Evolutionary conservation across 345 rosid genomes (phyloP).

Genomic region (Mallotus nudiflorus): DNA sequence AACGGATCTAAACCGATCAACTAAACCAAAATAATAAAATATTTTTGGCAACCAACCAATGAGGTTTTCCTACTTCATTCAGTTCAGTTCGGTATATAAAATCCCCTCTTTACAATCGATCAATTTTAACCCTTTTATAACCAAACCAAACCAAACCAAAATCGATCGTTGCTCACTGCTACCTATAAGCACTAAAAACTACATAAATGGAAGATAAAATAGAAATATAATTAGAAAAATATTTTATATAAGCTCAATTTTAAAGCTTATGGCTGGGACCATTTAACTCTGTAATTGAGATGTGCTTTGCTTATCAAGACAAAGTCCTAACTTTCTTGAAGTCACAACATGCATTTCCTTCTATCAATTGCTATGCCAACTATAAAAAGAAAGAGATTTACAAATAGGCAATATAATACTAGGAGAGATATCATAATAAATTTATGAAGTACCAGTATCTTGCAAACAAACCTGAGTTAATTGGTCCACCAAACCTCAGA

Average conservation of each 20-base stretch:
- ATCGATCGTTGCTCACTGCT: too few species aligned
- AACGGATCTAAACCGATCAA: too few species aligned
- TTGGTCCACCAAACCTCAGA: slow-evolving; percentile 49
- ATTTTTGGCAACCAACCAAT: too few species aligned
- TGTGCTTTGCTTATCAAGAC: background rate
- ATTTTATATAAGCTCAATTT: background rate
- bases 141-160: too few species aligned
- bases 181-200: background rate
- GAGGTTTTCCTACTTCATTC: too few species aligned
- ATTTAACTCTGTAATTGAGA: background rate
- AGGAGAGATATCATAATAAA: background rate
- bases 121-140: too few species aligned
- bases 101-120: too few species aligned
- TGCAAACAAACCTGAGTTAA: slow-evolving; percentile 65
- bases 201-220: too few species aligned
- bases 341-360: background rate
- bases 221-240: too few species aligned
- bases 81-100: too few species aligned
- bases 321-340: background rate
- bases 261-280: background rate
- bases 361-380: background rate
- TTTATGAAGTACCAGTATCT: background rate
- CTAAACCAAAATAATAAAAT: too few species aligned
- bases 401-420: background rate
- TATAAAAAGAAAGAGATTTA: background rate